Percentiles rank a stretch among this genome's conserved stretches.
Conservation (phyloP, 2,329 filamentous ascomycete species). For the Verticillium longisporum region DNA sequence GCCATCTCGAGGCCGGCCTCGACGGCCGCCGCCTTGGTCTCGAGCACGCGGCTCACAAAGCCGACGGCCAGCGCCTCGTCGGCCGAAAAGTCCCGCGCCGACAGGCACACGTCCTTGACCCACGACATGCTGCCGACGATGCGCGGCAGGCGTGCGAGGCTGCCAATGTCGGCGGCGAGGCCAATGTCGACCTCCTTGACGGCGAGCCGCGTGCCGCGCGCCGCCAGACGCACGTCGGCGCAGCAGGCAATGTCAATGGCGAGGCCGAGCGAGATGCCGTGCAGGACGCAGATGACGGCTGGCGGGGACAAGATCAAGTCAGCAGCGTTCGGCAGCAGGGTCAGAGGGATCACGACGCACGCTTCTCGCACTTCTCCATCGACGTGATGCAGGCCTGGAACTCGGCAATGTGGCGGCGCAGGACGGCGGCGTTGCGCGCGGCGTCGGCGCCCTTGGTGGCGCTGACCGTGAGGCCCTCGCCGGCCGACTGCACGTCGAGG, state of each 20-base stretch:
- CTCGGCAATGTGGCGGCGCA: conserved; percentile 65
- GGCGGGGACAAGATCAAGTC: conserved; percentile 1
- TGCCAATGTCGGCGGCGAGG: conserved; percentile 72
- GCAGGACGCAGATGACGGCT: conserved; percentile 77
- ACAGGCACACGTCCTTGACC: conserved; percentile 73
- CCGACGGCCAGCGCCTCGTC: conserved; percentile 65
- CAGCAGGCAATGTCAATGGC: conserved; percentile 68
- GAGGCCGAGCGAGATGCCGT: conserved; percentile 71
- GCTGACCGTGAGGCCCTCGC: conserved; percentile 37
- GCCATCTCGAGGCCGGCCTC: conserved; percentile 58
- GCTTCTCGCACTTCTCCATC: conserved; percentile 85
- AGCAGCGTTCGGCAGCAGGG: conserved; percentile 9
- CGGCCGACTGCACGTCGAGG: conserved; percentile 63
- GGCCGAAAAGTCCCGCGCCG: conserved; percentile 62
- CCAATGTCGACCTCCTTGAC: conserved; percentile 83
- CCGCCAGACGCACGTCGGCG: conserved; percentile 63
- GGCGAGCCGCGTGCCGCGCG: conserved; percentile 52
- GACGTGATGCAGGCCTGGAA: conserved; percentile 75
- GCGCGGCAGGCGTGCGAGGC: conserved; percentile 66
- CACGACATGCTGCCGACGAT: conserved; percentile 64
- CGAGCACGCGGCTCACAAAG: conserved; percentile 60
- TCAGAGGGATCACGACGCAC: conserved; percentile 42
- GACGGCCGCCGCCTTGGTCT: conserved; percentile 57
- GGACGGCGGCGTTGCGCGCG: conserved; percentile 53
- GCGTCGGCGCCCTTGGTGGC: conserved; percentile 37